Evolutionary conservation across 306 rosid genomes (phyloP), one percentile per base, ranked within the genome.

Genomic region (Cercis canadensis): DNA sequence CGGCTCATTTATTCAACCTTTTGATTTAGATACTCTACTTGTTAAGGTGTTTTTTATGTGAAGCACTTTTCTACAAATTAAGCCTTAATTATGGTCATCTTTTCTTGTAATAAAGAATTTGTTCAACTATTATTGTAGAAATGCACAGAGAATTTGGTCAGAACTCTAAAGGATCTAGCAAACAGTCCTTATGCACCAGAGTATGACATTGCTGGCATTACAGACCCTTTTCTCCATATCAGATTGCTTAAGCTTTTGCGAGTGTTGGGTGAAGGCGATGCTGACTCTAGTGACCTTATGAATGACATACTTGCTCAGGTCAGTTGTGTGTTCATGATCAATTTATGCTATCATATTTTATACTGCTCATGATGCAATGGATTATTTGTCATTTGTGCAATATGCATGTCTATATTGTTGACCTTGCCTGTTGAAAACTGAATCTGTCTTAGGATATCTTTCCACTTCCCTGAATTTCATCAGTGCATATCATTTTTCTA

Each of bases 261-360:
- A 64, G 91, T 81, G 66, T 76, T 94, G 83, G 99, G 99, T 70
- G 96, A 94, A 71, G 95, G 96, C 49, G 90, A 94, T 80, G 88
- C 89, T 21, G 96, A 91, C 80, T 92, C 92, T 73, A 94, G 97
- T 73, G 99, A 94, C 64, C 63, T 63, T 47, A 94, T 94, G 99
- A 94, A 91, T 83, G 99, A 94, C 85, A 89, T 94, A 86, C 99
- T 94, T 86, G 99, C 99, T 37, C 99, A 94, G 96, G 99, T 94
- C 29, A 84, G 78, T 78, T 73, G 75, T 63, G 21, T 44, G 29
- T 64, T 21, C 15, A 21, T 19, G 24, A 15, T 37, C 39, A 57
- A 24, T 68, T 51, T 37, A 39, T 74, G 32, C 45, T 47, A 36
- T 77, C 39, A 45, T 78, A 29, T 40, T 67, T 37, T 72, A 39